Evolutionary conservation across 495 filamentous ascomycete genomes (phyloP).

Genomic region (Xylaria flabelliformis): DNA sequence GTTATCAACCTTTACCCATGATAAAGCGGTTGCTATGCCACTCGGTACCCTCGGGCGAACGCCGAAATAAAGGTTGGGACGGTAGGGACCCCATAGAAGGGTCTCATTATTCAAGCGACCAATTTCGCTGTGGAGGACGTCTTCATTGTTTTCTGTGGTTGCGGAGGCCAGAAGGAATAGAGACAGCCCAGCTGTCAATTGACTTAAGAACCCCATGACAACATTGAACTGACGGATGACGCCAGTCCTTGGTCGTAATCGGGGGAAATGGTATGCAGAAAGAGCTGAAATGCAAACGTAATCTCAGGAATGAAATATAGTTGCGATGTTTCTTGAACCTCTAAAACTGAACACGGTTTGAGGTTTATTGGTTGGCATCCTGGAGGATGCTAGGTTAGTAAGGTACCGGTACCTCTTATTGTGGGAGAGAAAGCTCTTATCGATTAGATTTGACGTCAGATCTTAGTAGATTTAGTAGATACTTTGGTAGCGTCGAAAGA

Average conservation of each 20-base stretch:
- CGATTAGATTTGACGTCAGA: slow-evolving; percentile 38
- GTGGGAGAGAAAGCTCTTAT: slow-evolving; percentile 31
- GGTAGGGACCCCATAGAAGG: slow-evolving; percentile 95
- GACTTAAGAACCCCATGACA: slow-evolving; percentile 34
- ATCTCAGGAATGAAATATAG: slow-evolving; percentile 25
- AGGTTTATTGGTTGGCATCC: slow-evolving; percentile 32
- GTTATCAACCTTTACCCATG: slow-evolving; percentile 90
- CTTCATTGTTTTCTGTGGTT: slow-evolving; percentile 37
- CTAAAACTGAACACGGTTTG: slow-evolving; percentile 42
- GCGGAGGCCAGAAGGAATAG: slow-evolving; percentile 28
- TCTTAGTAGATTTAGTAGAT: not conserved
- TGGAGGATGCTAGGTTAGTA: slow-evolving; percentile 12
- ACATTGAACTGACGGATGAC: slow-evolving; percentile 31
- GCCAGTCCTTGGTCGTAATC: not conserved
- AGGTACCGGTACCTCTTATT: slow-evolving; percentile 17
- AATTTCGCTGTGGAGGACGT: slow-evolving; percentile 57
- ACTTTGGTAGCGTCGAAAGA: too few species aligned
- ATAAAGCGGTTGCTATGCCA: slow-evolving; percentile 79
- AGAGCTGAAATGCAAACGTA: slow-evolving; percentile 11
- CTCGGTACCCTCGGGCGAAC: slow-evolving; percentile 86
- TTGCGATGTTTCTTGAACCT: slow-evolving; percentile 5
- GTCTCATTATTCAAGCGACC: slow-evolving; percentile 76
- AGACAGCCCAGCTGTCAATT: slow-evolving; percentile 45
- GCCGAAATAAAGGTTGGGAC: slow-evolving; percentile 95
- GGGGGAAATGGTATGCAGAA: not conserved